Conservation (phyloP, 2,329 filamentous ascomycete genomes). For the Neofusicoccum laricinum region DNA sequence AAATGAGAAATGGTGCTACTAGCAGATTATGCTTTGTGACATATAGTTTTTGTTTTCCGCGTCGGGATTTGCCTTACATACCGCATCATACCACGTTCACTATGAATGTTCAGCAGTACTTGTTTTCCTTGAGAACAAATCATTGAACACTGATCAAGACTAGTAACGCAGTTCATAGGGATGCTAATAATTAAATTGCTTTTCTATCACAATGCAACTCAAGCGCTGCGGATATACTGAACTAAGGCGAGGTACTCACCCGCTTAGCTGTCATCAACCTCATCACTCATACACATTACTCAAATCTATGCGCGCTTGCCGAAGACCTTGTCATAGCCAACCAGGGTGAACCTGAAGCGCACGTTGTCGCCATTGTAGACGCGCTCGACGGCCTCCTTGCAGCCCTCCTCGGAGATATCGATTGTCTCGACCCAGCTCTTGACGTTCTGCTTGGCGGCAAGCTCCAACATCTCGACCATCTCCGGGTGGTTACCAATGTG, state of each 20-base stretch:
- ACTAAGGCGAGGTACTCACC: not conserved
- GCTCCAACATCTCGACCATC: slow-evolving; percentile 51
- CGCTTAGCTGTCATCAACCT: not conserved
- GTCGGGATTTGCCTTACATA: too few relatives aligned
- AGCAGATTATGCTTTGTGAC: too few relatives aligned
- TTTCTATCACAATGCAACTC: slow-evolving; percentile 4
- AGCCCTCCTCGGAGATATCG: slow-evolving; percentile 67
- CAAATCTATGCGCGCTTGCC: slow-evolving; percentile 39
- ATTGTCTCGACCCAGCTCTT: slow-evolving; percentile 62
- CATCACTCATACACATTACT: not conserved
- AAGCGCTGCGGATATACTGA: not conserved
- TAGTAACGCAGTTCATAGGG: too few relatives aligned
- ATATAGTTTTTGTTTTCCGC: too few relatives aligned
- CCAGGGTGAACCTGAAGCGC: slow-evolving; percentile 68
- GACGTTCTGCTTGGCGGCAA: slow-evolving; percentile 51
- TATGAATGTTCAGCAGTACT: not conserved
- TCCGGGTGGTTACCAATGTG: slow-evolving; percentile 51
- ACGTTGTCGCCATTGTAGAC: slow-evolving; percentile 68
- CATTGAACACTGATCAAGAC: not conserved
- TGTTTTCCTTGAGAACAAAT: not conserved
- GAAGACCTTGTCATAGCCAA: slow-evolving; percentile 66
- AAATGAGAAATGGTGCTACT: not conserved
- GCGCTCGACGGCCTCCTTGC: slow-evolving; percentile 66
- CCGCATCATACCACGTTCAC: not conserved
- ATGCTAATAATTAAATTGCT: slow-evolving; percentile 2